phyloP scores from a whole-genome alignment of 805 yeast genomes.

The Candida orba region DNA sequence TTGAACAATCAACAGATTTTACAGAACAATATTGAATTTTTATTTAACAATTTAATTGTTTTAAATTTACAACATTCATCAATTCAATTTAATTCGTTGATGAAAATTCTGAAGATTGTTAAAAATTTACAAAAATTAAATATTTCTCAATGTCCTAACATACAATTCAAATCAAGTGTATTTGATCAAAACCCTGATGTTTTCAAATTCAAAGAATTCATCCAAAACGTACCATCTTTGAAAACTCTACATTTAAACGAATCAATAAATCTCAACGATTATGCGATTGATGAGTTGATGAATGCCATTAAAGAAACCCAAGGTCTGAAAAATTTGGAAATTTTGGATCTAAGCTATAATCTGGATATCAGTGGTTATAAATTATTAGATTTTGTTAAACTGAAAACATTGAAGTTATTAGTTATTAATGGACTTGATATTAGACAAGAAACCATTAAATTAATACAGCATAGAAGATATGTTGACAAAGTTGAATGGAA shows the following conservation, averaged over 20 bases:
- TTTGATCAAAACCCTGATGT: conserved; percentile 9
- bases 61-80: conserved; percentile 21
- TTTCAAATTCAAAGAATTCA: conserved; percentile 17
- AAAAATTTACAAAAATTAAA: conserved; percentile 1
- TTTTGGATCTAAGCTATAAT: conserved; percentile 21
- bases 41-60: conserved; percentile 10
- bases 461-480: conserved; percentile 10
- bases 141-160: conserved; percentile 19
- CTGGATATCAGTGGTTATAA: conserved; percentile 17
- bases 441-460: conserved; percentile 13
- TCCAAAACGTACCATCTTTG: conserved; percentile 12
- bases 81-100: conserved; percentile 18
- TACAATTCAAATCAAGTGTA: conserved; percentile 15
- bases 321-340: conserved; percentile 5
- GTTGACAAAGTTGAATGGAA: conserved; percentile 17
- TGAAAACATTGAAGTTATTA: conserved; percentile 8
- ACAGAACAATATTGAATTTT: conserved; percentile 4
- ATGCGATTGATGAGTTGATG: conserved; percentile 12
- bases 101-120: conserved; percentile 6
- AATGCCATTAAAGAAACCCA: conserved; percentile 5
- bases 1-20: conserved; percentile 5
- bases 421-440: conserved; percentile 20
- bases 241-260: conserved; percentile 18
- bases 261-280: conserved; percentile 19
- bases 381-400: conserved; percentile 15